Percentiles rank a stretch among this genome's conserved stretches.
These are phyloP conservation scores for Amoebophrya sp. DNA, from an alignment of 169 alveolate species.

Conservation along the genomic window DNA sequence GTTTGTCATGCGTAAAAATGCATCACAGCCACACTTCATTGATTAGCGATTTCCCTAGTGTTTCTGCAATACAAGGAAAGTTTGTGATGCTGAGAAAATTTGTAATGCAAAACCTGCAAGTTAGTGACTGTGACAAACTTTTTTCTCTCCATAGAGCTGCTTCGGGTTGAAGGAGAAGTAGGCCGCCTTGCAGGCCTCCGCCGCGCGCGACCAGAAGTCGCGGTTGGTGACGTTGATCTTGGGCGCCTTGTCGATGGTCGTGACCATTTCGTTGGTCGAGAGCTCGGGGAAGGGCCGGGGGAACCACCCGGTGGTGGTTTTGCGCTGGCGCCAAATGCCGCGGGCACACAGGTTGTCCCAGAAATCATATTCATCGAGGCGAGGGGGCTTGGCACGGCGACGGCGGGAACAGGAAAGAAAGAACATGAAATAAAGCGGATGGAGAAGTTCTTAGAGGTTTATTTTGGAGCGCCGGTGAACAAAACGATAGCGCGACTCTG, in stretches of 20 bases:
- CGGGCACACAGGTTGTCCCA: not conserved
- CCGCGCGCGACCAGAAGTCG: not conserved
- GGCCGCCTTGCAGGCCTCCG: not conserved
- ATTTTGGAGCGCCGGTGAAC: too few species aligned
- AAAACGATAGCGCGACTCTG: too few species aligned
- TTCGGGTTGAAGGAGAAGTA: not conserved
- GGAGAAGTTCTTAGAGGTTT: too few species aligned
- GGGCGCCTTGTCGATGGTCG: not conserved
- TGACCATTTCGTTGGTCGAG: not conserved
- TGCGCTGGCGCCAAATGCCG: not conserved
- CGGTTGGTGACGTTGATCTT: not conserved
- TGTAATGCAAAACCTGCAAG: too few species aligned
- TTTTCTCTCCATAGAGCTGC: not conserved
- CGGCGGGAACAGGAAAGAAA: too few species aligned
- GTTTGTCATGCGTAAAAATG: too few species aligned
- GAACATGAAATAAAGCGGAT: too few species aligned
- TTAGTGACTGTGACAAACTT: too few species aligned
- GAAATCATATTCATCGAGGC: not conserved
- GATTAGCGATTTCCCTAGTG: too few species aligned
- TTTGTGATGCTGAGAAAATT: too few species aligned
- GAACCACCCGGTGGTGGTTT: not conserved
- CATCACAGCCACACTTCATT: too few species aligned
- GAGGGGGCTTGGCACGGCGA: not conserved
- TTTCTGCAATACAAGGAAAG: too few species aligned
- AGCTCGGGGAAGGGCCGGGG: not conserved